Evolutionary conservation across 441 rosid species (phyloP), one percentile per base, ranked within the genome.

Genomic region (Gossypium lobatum): DNA sequence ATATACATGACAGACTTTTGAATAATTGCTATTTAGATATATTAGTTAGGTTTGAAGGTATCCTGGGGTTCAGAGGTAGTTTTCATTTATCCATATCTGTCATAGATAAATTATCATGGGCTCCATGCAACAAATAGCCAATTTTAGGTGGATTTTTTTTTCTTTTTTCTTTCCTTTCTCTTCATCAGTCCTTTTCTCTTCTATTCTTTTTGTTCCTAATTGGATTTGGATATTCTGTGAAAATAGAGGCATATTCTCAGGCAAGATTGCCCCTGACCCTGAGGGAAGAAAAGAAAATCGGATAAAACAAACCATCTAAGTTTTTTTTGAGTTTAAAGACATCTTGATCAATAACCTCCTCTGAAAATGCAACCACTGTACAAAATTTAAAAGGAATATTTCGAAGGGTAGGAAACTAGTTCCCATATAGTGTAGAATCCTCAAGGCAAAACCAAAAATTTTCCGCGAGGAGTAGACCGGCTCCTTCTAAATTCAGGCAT

Each of bases 391-490:
- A 37, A 28, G 42, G 48, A 25, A 53, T 42, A 42, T 65, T 71
- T 63, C 26, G 23, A 62, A 61, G 50, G 76, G 53, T 58, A 59
- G 54, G 52, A 52, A 31, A n/a, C 63, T 71, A 42, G 21, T 63
- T 11, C 37, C 66, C 65, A 61, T 82, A 52, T 70, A 7, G 46
- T 63, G 72, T 57, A 48, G 62, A 77, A 31, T 62, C 75, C 76
- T 87, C 86, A 89, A 70, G 94, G 88, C 73, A 83, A 80, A 63
- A 81, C 73, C 64, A 84, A 81, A 75, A 87, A 88, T 80, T 91
- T 93, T 54, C 93, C 93, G 0, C 93, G 91, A 73, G 96, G 92
- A 23, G 91, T 82, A 31, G 95, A 95, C 68, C 91, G 84, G 75
- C 93, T 95, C 79, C 99, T 87, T 73, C 91, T 85, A 65, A 91